Percentiles rank a stretch among this genome's conserved stretches.
Conservation (phyloP, 805 yeast genomes). For the Metschnikowia gruessii region DNA sequence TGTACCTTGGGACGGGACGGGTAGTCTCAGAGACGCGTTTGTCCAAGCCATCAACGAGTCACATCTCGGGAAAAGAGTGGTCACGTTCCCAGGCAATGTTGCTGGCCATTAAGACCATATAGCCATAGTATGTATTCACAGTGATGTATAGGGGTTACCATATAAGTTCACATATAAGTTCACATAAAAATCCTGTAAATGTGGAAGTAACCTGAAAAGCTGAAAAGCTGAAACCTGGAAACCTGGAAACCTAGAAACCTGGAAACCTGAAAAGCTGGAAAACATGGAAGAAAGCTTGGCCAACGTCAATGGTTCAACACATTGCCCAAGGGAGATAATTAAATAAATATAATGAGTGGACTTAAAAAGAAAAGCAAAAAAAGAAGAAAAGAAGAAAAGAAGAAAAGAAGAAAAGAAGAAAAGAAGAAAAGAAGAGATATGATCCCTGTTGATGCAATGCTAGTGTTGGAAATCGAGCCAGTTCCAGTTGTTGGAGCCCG, state of each 20-base stretch:
- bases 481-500: slow-evolving; percentile 30
- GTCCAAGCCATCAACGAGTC: slow-evolving; percentile 12
- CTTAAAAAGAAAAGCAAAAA: background rate
- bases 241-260: too few relatives aligned
- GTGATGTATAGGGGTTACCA: too few relatives aligned
- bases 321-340: background rate
- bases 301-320: background rate
- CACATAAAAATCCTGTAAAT: too few relatives aligned
- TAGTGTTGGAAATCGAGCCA: slow-evolving; percentile 35
- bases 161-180: too few relatives aligned
- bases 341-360: background rate
- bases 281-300: too few relatives aligned
- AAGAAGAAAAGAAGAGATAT: background rate
- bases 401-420: background rate
- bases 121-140: too few relatives aligned
- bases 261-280: too few relatives aligned
- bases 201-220: too few relatives aligned
- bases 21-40: slow-evolving; percentile 13
- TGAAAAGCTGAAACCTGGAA: too few relatives aligned
- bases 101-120: background rate
- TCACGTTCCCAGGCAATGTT: slow-evolving; percentile 10
- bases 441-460: background rate
- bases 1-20: slow-evolving; percentile 25
- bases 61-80: slow-evolving; percentile 12
- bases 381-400: background rate